Base-by-base conservation (phyloP, 2,329 filamentous ascomycete genomes). In the Clarireedia hainanense region DNA sequence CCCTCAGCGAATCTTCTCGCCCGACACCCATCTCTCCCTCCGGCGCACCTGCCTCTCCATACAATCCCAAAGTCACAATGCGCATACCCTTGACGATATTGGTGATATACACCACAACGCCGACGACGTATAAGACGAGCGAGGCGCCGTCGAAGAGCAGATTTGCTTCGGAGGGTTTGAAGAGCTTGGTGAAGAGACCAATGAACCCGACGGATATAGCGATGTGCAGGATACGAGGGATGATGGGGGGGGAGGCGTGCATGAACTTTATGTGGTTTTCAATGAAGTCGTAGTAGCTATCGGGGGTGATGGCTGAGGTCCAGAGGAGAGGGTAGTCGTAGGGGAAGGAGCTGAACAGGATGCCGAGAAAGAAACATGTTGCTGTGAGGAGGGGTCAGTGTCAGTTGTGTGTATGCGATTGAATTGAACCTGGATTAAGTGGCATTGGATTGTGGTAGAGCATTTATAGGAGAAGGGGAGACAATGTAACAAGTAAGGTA, bases 61-160 rank as follows among this genome's bases (percentile, higher is more conserved):
- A 64, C 57, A 82, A 75, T 37, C 88, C 89, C 5, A 80, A 81
- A 57, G 82, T 89, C 42, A 96, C 87, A 58, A 92, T 86, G 61
- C 91, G 79, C 70, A 99, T 79, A 4, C 92, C 94, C 77, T 96
- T 96, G 70, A 97, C 86, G 67, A 97, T 96, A 73, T 99, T 99
- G 65, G 91, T 86, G 63, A 96, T 83, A 73, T 97, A 99, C 65
- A 99, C 88, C 49, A 91, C 89, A 52, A 95, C 83, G 59, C 90
- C 94, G 66, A 94, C 90, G 75, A 88, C 84, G 72, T 89, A 89
- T 34, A 89, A 77, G 39, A 86, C 84, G 48, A 89, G 72, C 53
- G 79, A 83, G 12, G 85, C 84, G 69, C 86, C 86, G 66, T 89
- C 94, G 71, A 99, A 99, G 57, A 99, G 85, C 75, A 96, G 88